A percentile compares a stretch with the other conserved stretches of the same genome.
phyloP scores from a whole-genome alignment of 2,329 filamentous ascomycete genomes.

The Escovopsis weberi region DNA sequence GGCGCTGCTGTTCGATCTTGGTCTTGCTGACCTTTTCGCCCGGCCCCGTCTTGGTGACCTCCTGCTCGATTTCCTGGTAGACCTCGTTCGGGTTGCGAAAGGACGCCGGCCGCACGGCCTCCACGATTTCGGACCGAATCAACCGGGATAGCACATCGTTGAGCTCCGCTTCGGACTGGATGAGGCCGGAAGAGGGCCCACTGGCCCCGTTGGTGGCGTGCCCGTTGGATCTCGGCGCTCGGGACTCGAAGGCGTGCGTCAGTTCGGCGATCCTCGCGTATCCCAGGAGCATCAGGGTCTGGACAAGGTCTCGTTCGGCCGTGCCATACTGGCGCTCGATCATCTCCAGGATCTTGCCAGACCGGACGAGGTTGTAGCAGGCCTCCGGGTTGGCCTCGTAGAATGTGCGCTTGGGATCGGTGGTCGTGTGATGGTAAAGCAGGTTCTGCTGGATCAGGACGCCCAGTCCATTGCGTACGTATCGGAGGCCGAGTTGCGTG shows the following conservation, averaged over 20 bases:
- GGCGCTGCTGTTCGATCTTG: constrained; percentile 45
- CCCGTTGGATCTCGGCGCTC: constrained; percentile 21
- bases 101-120: constrained; percentile 42
- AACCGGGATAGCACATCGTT: constrained; percentile 37
- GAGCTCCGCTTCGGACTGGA: constrained; percentile 32
- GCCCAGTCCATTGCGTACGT: constrained; percentile 67
- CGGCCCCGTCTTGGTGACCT: constrained; percentile 36
- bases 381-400: constrained; percentile 75
- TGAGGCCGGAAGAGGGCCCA: constrained; percentile 16
- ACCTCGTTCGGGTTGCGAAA: constrained; percentile 49
- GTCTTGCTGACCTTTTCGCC: constrained; percentile 41
- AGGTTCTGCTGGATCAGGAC: constrained; percentile 84
- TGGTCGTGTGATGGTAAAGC: constrained; percentile 52
- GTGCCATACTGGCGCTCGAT: constrained; percentile 60
- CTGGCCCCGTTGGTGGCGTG: constrained; percentile 9
- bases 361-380: constrained; percentile 70
- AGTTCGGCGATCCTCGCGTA: constrained; percentile 61
- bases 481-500: constrained; percentile 57
- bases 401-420: constrained; percentile 48
- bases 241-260: constrained; percentile 41
- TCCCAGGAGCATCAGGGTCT: constrained; percentile 61
- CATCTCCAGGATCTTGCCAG: constrained; percentile 66
- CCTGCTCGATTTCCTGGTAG: constrained; percentile 45
- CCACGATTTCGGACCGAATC: constrained; percentile 52
- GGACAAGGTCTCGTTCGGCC: constrained; percentile 59